These are phyloP conservation scores for Diaporthe ampelina DNA, from an alignment of 2,329 filamentous ascomycete genomes.

Conservation along the genomic window DNA sequence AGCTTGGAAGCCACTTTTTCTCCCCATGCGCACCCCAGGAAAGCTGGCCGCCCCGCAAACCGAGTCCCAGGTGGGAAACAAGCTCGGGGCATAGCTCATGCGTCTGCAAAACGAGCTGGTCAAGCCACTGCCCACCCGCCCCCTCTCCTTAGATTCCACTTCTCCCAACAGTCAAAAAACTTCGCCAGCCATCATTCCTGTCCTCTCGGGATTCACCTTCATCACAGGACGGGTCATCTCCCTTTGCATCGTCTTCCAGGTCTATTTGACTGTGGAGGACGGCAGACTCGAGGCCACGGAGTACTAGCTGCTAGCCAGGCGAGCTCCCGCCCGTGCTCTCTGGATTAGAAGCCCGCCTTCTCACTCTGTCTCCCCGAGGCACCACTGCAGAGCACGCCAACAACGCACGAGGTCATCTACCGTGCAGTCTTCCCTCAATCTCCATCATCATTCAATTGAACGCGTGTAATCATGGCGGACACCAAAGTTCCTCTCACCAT, in stretches of 20 bases:
- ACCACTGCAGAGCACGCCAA: not conserved
- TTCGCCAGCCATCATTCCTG: constrained; percentile 5
- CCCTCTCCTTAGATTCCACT: not conserved
- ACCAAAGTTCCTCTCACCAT: constrained; percentile 65
- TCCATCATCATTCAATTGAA: not conserved
- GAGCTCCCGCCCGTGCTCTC: not conserved
- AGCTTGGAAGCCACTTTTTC: constrained; percentile 4
- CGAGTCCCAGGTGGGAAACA: constrained; percentile 30
- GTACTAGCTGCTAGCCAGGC: not conserved
- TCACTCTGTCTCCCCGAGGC: not conserved
- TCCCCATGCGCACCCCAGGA: constrained; percentile 24
- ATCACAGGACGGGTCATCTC: not conserved
- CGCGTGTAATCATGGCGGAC: constrained; percentile 50
- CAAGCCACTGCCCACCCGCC: constrained; percentile 26
- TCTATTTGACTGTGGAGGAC: constrained; percentile 5
- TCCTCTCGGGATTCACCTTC: not conserved
- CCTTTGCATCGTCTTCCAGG: not conserved
- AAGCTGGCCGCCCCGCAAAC: constrained; percentile 30
- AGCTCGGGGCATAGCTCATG: constrained; percentile 31
- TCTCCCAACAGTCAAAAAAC: not conserved
- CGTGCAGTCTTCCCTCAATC: not conserved
- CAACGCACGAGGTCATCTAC: not conserved
- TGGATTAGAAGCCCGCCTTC: constrained; percentile 1
- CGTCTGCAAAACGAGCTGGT: constrained; percentile 25
- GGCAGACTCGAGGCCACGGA: constrained; percentile 10